Percentiles rank a stretch among this genome's conserved stretches.
phyloP scores from a whole-genome alignment of 208 protist genomes.

The Crithidia thermophila region DNA sequence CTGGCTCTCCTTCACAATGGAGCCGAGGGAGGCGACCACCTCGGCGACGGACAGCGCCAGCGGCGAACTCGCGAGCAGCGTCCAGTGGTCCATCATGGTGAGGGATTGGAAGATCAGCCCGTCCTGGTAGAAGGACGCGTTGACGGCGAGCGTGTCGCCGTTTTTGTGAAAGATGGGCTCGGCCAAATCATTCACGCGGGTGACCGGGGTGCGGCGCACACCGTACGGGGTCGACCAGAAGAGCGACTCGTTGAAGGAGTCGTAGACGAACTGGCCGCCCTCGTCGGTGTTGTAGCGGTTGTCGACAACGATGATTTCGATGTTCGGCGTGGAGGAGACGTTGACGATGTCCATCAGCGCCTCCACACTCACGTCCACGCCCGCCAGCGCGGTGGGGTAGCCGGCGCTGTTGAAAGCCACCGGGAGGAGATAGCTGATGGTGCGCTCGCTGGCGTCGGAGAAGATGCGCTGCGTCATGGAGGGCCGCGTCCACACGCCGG shows the following conservation, averaged over 20 bases:
- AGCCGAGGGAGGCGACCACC: conserved; percentile 37
- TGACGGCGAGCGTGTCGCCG: conserved; percentile 24
- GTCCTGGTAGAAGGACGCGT: conserved; percentile 47
- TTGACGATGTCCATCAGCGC: conserved; percentile 33
- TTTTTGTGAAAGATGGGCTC: conserved; percentile 31
- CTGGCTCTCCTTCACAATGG: conserved; percentile 38
- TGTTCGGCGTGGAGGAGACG: conserved; percentile 34
- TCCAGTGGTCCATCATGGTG: conserved; percentile 59
- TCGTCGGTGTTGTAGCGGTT: conserved; percentile 25
- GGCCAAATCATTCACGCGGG: conserved; percentile 40
- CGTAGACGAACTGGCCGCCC: conserved; percentile 47
- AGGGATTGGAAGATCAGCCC: conserved; percentile 62
- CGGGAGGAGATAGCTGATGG: conserved; percentile 44
- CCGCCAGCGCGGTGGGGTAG: conserved; percentile 28
- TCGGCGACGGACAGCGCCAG: conserved; percentile 50
- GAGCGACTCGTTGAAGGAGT: conserved; percentile 41
- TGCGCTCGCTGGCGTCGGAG: conserved; percentile 16
- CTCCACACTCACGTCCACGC: conserved; percentile 44
- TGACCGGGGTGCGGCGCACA: conserved; percentile 26
- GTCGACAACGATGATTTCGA: conserved; percentile 50
- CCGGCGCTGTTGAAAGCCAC: conserved; percentile 30
- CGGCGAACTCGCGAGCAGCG: conserved; percentile 47
- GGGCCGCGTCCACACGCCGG: conserved; percentile 37
- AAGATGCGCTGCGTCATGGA: conserved; percentile 21
- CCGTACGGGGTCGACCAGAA: conserved; percentile 37